Base-by-base conservation (phyloP, 805 yeast genomes). In the Kodamaea sagamina region DNA sequence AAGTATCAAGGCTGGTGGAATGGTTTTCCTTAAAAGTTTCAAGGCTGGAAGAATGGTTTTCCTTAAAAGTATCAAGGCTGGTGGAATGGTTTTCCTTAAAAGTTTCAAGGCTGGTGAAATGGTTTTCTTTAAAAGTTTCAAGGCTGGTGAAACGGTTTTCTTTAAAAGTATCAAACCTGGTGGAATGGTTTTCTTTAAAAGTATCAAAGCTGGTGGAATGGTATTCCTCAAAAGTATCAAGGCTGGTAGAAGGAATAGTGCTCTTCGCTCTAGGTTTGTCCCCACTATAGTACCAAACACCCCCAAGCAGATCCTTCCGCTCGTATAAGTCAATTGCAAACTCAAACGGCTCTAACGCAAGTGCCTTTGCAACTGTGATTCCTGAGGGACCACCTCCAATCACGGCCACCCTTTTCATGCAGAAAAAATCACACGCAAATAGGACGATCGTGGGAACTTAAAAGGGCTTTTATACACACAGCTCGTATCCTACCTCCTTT, bases 291-390 rank as follows among this genome's bases (percentile, higher is more conserved):
- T 54, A 55, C 79, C 79, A 74, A 1, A 71, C 57, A 3, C 79
- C 79, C 2, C 79, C 79, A 6, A 62, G 50, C 1, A 47, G 50
- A 22, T 53, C 54, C 36, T 74, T 55, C 37, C 76, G 52, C 47
- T 74, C 79, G 48, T 61, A 74, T 1, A 74, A 48, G 6, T 59
- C 62, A 36, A 75, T 62, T 2, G 54, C 61, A 42, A 70, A 68
- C 1, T 41, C 26, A 3, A 39, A 40, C 2, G 57, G 50, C 35
- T 59, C 63, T 25, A 44, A 37, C 0, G 55, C 51, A 28, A 58
- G 43, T 1, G 61, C 59, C 25, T 56, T 57, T 7, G 60, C 59
- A 2, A 55, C 56, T 2, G 62, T 57, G n/a, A 59, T 39, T 2
- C 62, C 63, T 1, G 54, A 51, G 1, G 61, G 58, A 1, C 62